Evolutionary conservation across 2,329 filamentous ascomycete genomes (phyloP), one percentile per base, ranked within the genome.

Genomic region (Hypoxylon sp.): DNA sequence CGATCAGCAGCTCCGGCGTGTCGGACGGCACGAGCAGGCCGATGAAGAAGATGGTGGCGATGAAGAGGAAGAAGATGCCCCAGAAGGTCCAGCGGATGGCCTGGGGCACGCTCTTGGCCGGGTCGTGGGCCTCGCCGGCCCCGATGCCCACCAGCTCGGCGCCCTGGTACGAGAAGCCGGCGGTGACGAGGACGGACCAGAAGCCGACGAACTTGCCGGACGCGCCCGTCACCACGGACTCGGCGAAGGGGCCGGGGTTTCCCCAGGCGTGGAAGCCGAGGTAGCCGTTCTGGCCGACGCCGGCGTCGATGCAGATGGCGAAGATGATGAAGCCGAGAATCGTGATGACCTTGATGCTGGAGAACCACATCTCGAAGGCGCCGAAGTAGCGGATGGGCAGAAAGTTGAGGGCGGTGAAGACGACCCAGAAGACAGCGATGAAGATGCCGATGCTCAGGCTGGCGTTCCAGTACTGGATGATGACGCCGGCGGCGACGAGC

Each of bases 361-460:
- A 87, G 66, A 93, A 86, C 83, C 87, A 92, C 75, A 92, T 91
- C 72, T 94, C 91, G 23, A 91, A 78, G 70, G 93, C 88, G 33
- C 89, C 90, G 64, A 91, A 93, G 64, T 86, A 85, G 47, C 83
- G 82, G 40, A 93, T 85, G 2, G 89, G 88, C 29, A 92, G 72
- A 70, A 90, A 85, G 74, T 93, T 92, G 69, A 88, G 70, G 1
- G 78, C 77, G 0, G 87, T 88, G 69, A 93, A 88, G 27, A 89
- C 71, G 26, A 86, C 80, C 83, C 88, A 91, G 75, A 92, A 92
- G 51, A 92, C 77, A 33, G 82, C 82, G 66, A 92, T 91, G 74
- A 88, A 90, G 63, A 92, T 87, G 56, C 82, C 89, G 51, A 91
- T 84, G 67, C 79, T 87, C 56, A 92, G 74, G 17, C 73, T 71